Percentiles rank a stretch among this genome's conserved stretches.
These are phyloP conservation scores for Hymenotorrendiella dingleyae DNA, from an alignment of 2,329 filamentous ascomycete genomes.

Conservation along the genomic window DNA sequence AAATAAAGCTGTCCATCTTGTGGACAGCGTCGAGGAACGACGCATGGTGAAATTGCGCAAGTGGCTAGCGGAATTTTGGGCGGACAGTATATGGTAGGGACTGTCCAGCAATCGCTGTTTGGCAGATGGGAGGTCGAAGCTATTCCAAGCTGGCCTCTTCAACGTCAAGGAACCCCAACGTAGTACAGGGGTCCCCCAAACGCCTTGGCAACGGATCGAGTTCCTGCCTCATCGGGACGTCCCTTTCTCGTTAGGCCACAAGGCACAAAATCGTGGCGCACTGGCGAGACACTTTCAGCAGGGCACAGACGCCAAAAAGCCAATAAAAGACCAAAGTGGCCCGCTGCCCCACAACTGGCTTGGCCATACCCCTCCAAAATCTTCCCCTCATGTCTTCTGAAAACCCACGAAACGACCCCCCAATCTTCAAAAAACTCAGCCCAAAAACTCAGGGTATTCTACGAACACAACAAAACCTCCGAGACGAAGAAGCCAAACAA, in stretches of 20 bases:
- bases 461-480: constrained; percentile 30
- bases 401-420: constrained; percentile 31
- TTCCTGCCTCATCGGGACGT: not conserved
- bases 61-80: not conserved
- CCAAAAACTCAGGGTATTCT: constrained; percentile 41
- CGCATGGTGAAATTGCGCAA: constrained; percentile 15
- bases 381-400: constrained; percentile 16
- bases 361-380: constrained; percentile 18
- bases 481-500: constrained; percentile 28
- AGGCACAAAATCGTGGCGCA: constrained; percentile 2
- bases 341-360: constrained; percentile 16
- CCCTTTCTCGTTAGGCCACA: no score
- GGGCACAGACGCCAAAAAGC: no score
- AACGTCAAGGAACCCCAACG: not conserved
- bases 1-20: constrained; percentile 59
- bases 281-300: no score
- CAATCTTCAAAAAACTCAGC: constrained; percentile 40
- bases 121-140: constrained; percentile 6
- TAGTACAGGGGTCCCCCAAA: no score
- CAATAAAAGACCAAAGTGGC: no score
- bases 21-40: constrained; percentile 38
- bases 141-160: constrained; percentile 16
- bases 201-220: not conserved
- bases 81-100: constrained; percentile 3
- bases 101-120: constrained; percentile 13